Conservation (phyloP, 1,139 yeast genomes). For the Candida mesenterica region DNA sequence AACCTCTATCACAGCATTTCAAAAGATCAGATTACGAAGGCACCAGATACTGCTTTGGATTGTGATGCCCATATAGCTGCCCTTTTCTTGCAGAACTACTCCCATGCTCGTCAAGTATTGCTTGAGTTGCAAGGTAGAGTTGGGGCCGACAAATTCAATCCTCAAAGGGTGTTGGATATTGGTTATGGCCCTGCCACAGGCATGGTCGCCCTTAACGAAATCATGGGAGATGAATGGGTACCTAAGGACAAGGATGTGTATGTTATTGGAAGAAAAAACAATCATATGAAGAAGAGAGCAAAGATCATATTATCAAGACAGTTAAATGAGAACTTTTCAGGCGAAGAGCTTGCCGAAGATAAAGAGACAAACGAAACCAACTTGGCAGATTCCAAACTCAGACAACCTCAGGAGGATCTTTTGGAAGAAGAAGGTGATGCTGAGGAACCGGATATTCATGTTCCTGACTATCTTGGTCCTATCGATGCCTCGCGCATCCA, state of each 20-base stretch:
- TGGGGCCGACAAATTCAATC: constrained; percentile 51
- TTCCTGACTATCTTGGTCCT: constrained; percentile 46
- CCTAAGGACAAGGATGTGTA: constrained; percentile 72
- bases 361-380: constrained; percentile 9
- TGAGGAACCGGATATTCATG: constrained; percentile 11
- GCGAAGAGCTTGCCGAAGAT: constrained; percentile 16
- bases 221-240: constrained; percentile 61
- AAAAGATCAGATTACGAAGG: constrained; percentile 51
- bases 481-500: constrained; percentile 57
- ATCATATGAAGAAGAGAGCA: constrained; percentile 77
- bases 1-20: constrained; percentile 48
- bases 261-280: constrained; percentile 59
- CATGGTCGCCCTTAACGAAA: constrained; percentile 80
- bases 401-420: constrained; percentile 12
- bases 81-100: constrained; percentile 81
- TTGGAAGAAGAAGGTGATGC: constrained; percentile 7
- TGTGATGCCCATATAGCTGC: constrained; percentile 84
- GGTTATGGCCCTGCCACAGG: constrained; percentile 96
- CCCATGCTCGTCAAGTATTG: constrained; percentile 65
- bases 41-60: constrained; percentile 55
- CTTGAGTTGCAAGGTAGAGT: constrained; percentile 61
- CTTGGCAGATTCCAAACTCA: constrained; percentile 1
- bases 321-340: constrained; percentile 42
- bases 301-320: constrained; percentile 74
- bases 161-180: constrained; percentile 68